These are phyloP conservation scores for Kwoniella europaea DNA, from an alignment of 768 basidiomycete species.

Conservation along the genomic window DNA sequence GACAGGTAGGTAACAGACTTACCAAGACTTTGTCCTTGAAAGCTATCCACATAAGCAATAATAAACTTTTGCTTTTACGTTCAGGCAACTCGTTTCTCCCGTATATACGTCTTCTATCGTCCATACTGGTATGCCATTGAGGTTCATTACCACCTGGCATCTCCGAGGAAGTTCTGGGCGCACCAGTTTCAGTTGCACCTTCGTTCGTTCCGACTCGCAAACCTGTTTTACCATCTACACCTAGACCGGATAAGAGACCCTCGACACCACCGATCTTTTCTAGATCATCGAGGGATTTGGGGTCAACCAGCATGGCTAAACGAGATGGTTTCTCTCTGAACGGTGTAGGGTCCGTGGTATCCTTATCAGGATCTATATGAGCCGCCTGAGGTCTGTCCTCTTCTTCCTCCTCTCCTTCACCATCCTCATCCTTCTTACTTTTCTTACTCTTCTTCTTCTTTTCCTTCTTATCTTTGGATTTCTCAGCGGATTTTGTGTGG, in stretches of 20 bases:
- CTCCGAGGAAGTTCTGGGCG: slow-evolving; percentile 15
- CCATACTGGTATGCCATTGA: slow-evolving; percentile 63
- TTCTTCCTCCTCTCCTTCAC: slow-evolving; percentile 22
- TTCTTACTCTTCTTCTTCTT: slow-evolving; percentile 21
- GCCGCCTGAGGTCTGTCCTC: slow-evolving; percentile 22
- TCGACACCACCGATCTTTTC: slow-evolving; percentile 71
- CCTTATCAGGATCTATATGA: slow-evolving; percentile 56
- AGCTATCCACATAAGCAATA: slow-evolving; percentile 81
- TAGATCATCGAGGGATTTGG: slow-evolving; percentile 75
- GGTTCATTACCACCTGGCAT: slow-evolving; percentile 32
- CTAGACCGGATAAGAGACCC: slow-evolving; percentile 73
- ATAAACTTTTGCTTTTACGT: slow-evolving; percentile 71
- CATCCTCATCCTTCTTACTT: slow-evolving; percentile 30
- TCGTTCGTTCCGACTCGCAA: slow-evolving; percentile 47
- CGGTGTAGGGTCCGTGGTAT: slow-evolving; percentile 67
- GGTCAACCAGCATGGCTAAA: slow-evolving; percentile 86
- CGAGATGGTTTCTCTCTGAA: slow-evolving; percentile 74
- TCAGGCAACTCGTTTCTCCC: slow-evolving; percentile 76
- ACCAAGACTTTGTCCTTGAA: slow-evolving; percentile 89
- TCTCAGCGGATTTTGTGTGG: slow-evolving; percentile 20
- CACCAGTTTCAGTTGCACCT: slow-evolving; percentile 18
- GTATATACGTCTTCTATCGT: slow-evolving; percentile 71
- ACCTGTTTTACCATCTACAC: slow-evolving; percentile 64
- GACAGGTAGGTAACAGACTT: slow-evolving; percentile 51
- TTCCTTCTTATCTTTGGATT: slow-evolving; percentile 19